Conservation (phyloP, 495 filamentous ascomycete species). For the Cercophora scortea region DNA sequence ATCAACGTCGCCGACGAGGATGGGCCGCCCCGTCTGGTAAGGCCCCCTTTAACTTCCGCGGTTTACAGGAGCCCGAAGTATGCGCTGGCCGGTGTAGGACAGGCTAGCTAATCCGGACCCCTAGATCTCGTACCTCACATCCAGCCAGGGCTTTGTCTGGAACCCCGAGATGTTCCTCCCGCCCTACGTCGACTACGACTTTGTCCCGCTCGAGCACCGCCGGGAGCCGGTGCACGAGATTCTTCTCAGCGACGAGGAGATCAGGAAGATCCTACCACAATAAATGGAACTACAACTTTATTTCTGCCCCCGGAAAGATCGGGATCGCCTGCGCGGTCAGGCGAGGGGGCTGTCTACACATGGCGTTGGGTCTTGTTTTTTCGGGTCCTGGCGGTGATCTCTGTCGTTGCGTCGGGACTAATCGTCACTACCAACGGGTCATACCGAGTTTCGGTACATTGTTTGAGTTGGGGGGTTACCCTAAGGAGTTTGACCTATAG, state of each 20-base stretch:
- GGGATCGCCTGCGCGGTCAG: too few relatives aligned
- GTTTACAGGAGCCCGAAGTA: too few relatives aligned
- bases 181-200: conserved; percentile 49
- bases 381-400: too few relatives aligned
- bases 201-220: conserved; percentile 53
- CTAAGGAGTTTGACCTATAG: too few relatives aligned
- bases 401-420: too few relatives aligned
- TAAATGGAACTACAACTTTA: conserved; percentile 9
- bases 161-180: conserved; percentile 59
- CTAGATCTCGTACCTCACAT: conserved; percentile 62
- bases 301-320: not conserved
- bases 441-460: too few relatives aligned
- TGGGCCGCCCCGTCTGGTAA: conserved; percentile 54
- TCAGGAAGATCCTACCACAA: conserved; percentile 48
- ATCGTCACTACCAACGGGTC: too few relatives aligned
- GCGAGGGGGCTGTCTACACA: too few relatives aligned
- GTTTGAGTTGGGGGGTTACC: too few relatives aligned
- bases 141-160: conserved; percentile 64
- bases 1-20: conserved; percentile 61
- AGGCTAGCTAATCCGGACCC: conserved; percentile 6
- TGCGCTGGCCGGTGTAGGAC: not conserved
- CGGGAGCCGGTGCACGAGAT: conserved; percentile 64
- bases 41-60: not conserved
- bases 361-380: too few relatives aligned
- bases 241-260: conserved; percentile 54